Evolutionary conservation across 1,284 basidiomycete genomes (phyloP).

Genomic region (Fomitopsis schrenkii): DNA sequence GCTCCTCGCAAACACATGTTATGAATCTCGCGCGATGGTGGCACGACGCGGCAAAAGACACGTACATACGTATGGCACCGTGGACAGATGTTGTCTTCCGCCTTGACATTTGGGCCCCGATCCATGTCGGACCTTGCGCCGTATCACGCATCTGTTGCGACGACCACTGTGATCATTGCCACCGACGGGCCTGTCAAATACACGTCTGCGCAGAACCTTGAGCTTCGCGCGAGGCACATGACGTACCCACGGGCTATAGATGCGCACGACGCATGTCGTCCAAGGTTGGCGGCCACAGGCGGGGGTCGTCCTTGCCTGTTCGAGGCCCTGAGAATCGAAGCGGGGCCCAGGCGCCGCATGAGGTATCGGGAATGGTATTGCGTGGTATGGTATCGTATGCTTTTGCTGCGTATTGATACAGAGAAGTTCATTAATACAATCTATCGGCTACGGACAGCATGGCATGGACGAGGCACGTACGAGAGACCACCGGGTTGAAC

Average conservation of each 20-base stretch:
- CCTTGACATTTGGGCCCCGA: neutral
- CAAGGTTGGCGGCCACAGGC: neutral
- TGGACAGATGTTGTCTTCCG: neutral
- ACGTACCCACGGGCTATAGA: neutral
- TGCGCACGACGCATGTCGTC: neutral
- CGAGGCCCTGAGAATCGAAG: constrained; percentile 1
- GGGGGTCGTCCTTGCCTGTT: neutral
- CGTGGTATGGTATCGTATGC: neutral
- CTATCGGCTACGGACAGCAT: constrained; percentile 4
- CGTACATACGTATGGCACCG: neutral
- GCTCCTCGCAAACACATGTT: neutral
- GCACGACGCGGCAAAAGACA: neutral
- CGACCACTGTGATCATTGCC: neutral
- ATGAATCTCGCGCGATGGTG: neutral
- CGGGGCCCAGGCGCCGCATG: neutral
- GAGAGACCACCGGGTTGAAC: neutral
- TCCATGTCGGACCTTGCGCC: neutral
- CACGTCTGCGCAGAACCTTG: neutral
- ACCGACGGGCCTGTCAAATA: neutral
- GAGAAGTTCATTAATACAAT: constrained; percentile 4
- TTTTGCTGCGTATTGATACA: neutral
- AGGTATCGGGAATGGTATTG: neutral
- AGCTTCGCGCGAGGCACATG: neutral
- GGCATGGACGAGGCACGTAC: constrained; percentile 5
- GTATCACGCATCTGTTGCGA: neutral